A percentile compares a stretch with the other conserved stretches of the same genome.
These are phyloP conservation scores for Lachnellula cervina DNA, from an alignment of 2,329 filamentous ascomycete species.

Conservation along the genomic window DNA sequence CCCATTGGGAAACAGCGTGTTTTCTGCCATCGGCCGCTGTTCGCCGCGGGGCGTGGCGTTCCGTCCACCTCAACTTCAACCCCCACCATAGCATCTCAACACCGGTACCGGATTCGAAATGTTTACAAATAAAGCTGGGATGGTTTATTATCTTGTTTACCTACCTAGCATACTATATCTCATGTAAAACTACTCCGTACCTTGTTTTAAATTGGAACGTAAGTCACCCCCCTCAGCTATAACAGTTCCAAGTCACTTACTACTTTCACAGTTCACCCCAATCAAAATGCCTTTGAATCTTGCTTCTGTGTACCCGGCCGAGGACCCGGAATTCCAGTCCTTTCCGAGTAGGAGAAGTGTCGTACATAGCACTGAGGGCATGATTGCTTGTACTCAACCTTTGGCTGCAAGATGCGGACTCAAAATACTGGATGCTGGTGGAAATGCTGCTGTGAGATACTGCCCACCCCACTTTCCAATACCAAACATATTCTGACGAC, in stretches of 20 bases:
- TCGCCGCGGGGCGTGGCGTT: background rate
- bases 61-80: background rate
- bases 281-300: conserved; percentile 30
- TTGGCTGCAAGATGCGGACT: conserved; percentile 85
- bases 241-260: conserved; percentile 5
- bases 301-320: conserved; percentile 28
- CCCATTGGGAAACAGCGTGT: background rate
- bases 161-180: no score
- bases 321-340: conserved; percentile 46
- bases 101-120: background rate
- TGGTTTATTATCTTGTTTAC: background rate
- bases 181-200: no score
- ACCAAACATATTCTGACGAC: conserved; percentile 6
- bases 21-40: background rate
- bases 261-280: conserved; percentile 2
- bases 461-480: conserved; percentile 11
- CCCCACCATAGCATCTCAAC: background rate
- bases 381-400: conserved; percentile 85
- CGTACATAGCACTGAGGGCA: conserved; percentile 87
- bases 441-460: conserved; percentile 78
- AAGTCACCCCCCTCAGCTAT: background rate
- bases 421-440: conserved; percentile 76
- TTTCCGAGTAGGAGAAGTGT: conserved; percentile 83
- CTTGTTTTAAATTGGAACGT: background rate
- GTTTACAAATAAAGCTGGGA: no score